Evolutionary conservation across 257 asterid genomes (phyloP), one percentile per base, ranked within the genome.

Genomic region (Solanum medicagineum): DNA sequence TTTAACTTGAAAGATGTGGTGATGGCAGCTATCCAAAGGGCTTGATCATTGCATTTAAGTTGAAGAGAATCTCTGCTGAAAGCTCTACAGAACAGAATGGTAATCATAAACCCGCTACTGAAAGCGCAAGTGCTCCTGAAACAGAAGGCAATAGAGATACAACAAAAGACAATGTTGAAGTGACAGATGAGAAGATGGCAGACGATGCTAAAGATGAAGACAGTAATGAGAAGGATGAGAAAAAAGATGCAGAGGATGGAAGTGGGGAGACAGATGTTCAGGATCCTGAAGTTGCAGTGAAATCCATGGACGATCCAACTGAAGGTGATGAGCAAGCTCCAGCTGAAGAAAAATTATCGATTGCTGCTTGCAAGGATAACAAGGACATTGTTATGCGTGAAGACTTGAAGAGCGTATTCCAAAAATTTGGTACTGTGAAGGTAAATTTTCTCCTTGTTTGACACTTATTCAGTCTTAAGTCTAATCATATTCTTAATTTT

Each of bases 1-100:
- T 79, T 85, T 85, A 85, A 87, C 80, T 69, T 65, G 63, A 81
- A 83, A 45, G 22, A 3, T 54, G 26, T 84, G 75, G 26, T 86
- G 71, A 80, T 91, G 71, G 90, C 97, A 95, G 99, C 86, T 97
- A 92, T 51, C 99, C 99, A 12, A 93, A 90, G 88, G 98, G 97
- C 83, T 88, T 97, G 86, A 94, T 95, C 84, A 91, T 97, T 84
- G 92, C 98, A 51, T 94, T 97, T 87, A 93, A 89, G 73, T 86
- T 97, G 90, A 97, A 91, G 92, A 92, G 89, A 60, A 90, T 89
- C 81, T 88, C 92, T 29, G 84, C 83, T 85, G 88, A 86, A 62
- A 94, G 79, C 83, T 87, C 94, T 47, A 19, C 85, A 5, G 84
- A 90, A 77, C 80, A 88, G 81, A 93, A 87, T 87, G 97, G 91